These are phyloP conservation scores for Trichoderma brevicompactum DNA, from an alignment of 2,329 filamentous ascomycete species.

Conservation along the genomic window DNA sequence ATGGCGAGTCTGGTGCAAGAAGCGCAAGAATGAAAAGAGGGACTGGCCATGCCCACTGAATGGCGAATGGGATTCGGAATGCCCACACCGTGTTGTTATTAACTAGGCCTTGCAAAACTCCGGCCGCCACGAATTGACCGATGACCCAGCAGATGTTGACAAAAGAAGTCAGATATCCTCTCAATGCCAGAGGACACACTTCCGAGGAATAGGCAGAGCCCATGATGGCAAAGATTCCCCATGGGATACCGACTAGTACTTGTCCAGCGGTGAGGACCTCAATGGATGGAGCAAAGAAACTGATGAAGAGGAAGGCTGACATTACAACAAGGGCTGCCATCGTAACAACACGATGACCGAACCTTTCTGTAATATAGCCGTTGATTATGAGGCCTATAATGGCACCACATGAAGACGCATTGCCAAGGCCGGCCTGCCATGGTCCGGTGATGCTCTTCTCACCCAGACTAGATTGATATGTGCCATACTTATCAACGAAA, in stretches of 20 bases:
- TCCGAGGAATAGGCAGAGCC: constrained; percentile 54
- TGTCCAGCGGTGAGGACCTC: constrained; percentile 48
- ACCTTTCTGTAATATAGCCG: constrained; percentile 40
- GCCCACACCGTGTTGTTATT: constrained; percentile 46
- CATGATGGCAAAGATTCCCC: constrained; percentile 51
- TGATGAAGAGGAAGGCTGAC: constrained; percentile 39
- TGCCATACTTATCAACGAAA: background rate
- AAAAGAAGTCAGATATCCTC: constrained; percentile 50
- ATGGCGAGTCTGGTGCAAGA: constrained; percentile 41
- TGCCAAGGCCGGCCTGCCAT: constrained; percentile 57
- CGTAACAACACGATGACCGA: constrained; percentile 40
- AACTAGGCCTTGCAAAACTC: constrained; percentile 35
- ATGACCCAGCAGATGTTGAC: constrained; percentile 54
- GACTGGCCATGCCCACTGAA: constrained; percentile 30
- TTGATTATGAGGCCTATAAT: constrained; percentile 49
- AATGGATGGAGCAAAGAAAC: constrained; percentile 50
- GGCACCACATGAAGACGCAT: constrained; percentile 50
- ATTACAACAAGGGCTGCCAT: too few relatives aligned
- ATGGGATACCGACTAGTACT: constrained; percentile 52
- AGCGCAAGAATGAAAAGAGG: constrained; percentile 35
- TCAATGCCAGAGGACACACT: constrained; percentile 44
- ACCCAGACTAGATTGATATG: background rate
- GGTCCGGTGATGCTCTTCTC: constrained; percentile 43
- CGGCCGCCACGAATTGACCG: constrained; percentile 50
- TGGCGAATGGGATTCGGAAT: constrained; percentile 47